phyloP scores from a whole-genome alignment of 164 flowering plant species.

The Annona squamosa region DNA sequence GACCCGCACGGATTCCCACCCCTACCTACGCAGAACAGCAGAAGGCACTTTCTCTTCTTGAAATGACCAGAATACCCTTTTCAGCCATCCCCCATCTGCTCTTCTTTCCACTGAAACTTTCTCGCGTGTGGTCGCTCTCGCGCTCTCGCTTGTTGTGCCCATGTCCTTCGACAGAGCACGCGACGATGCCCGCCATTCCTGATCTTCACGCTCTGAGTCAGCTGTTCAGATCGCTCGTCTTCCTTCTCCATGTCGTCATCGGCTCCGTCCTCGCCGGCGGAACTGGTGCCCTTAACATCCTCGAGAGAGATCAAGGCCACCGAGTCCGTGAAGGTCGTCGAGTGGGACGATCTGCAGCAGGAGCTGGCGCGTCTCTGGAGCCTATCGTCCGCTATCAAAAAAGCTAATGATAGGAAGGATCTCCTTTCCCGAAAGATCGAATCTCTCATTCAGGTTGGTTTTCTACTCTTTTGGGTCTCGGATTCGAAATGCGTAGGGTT shows the following conservation, averaged over 20 bases:
- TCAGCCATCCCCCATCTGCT: not conserved
- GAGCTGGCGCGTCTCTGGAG: slow-evolving; percentile 74
- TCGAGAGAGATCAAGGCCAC: slow-evolving; percentile 8
- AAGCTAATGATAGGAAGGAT: slow-evolving; percentile 47
- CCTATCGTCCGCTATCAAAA: slow-evolving; percentile 62
- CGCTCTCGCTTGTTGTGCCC: not conserved
- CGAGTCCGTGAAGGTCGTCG: slow-evolving; percentile 34
- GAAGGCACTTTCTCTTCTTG: not conserved
- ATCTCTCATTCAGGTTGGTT: slow-evolving; percentile 48
- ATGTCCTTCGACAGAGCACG: slow-evolving; percentile 6
- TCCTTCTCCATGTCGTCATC: not conserved
- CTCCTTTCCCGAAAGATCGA: slow-evolving; percentile 44
- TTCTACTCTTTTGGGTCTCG: not conserved
- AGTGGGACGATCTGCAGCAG: slow-evolving; percentile 87
- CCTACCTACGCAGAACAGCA: not conserved
- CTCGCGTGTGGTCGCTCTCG: not conserved
- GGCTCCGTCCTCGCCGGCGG: slow-evolving; percentile 21
- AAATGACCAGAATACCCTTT: not conserved
- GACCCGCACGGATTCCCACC: not conserved
- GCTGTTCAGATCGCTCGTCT: not conserved
- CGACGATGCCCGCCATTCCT: slow-evolving; percentile 25
- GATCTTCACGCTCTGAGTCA: slow-evolving; percentile 12
- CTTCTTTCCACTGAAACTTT: not conserved
- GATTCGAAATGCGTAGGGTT: not conserved
- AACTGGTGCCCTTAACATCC: slow-evolving; percentile 6